Percentiles rank a stretch among this genome's conserved stretches.
These are phyloP conservation scores for Pinus taeda DNA, from an alignment of 75 land plant species.

Conservation along the genomic window DNA sequence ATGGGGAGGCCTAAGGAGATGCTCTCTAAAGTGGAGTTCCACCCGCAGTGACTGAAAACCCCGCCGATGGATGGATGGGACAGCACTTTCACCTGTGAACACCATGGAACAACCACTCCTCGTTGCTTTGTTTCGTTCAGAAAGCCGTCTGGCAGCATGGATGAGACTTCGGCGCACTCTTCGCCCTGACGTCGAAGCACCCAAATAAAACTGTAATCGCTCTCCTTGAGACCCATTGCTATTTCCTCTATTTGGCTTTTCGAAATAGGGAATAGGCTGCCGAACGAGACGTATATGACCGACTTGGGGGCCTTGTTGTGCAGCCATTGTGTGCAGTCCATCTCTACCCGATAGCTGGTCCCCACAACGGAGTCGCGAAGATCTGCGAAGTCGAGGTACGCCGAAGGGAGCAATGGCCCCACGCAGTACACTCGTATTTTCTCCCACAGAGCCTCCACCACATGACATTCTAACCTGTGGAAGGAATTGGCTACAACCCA, in stretches of 20 bases:
- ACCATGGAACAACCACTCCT: slow-evolving; percentile 9
- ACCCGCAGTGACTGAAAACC: slow-evolving; percentile 17
- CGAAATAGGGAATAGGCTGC: neutral
- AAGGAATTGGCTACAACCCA: slow-evolving; percentile 2
- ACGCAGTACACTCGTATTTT: neutral
- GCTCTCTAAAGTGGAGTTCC: slow-evolving; percentile 15
- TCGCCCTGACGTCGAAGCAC: neutral
- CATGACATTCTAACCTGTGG: neutral
- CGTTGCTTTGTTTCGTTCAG: neutral
- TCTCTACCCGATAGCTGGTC: too few relatives aligned
- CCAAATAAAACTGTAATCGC: neutral
- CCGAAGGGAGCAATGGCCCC: neutral
- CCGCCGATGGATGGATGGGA: slow-evolving; percentile 14
- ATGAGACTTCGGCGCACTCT: neutral
- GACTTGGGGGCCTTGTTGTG: neutral
- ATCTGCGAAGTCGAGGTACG: neutral
- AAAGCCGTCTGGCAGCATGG: slow-evolving; percentile 8
- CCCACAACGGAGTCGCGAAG: too few relatives aligned
- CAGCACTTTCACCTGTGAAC: neutral
- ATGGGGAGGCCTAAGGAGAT: slow-evolving; percentile 21
- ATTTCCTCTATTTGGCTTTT: neutral
- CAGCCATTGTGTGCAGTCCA: neutral
- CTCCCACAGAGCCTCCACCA: neutral
- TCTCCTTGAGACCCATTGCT: neutral
- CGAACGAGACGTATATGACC: slow-evolving; percentile 5